A percentile compares a stretch with the other conserved stretches of the same genome.
phyloP scores from a whole-genome alignment of 164 flowering plant species.

The Piper longum region DNA sequence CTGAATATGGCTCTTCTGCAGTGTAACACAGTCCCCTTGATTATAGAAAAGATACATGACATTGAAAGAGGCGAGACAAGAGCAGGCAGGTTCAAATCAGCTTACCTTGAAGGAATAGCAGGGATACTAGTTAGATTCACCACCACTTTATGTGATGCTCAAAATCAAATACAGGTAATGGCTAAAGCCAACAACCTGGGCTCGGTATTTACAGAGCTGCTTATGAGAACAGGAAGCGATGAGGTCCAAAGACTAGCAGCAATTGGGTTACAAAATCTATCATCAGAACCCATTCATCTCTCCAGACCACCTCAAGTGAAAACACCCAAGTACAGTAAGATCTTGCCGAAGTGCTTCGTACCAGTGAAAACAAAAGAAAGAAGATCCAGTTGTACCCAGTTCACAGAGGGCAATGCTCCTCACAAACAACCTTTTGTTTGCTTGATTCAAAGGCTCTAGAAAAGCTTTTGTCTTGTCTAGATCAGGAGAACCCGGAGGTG shows the following conservation, averaged over 20 bases:
- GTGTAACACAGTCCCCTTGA: constrained; percentile 24
- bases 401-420: constrained; percentile 65
- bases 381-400: constrained; percentile 37
- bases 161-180: constrained; percentile 31
- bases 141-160: constrained; percentile 44
- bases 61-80: constrained; percentile 36
- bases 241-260: constrained; percentile 63
- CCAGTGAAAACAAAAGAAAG: constrained; percentile 16
- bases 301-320: constrained; percentile 35
- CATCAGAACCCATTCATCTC: constrained; percentile 36
- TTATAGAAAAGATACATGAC: constrained; percentile 26
- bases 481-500: constrained; percentile 49
- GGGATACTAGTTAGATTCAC: constrained; percentile 70
- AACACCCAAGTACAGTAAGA: constrained; percentile 21
- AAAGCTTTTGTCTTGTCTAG: constrained; percentile 40
- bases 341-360: constrained; percentile 21
- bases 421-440: constrained; percentile 57
- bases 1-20: constrained; percentile 52
- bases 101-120: constrained; percentile 61
- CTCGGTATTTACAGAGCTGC: constrained; percentile 39
- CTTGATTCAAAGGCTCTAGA: constrained; percentile 55
- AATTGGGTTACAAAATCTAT: constrained; percentile 55
- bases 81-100: constrained; percentile 33
- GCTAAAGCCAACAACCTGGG: constrained; percentile 43
- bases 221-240: constrained; percentile 41